These are phyloP conservation scores for Psilocybe mexicana DNA, from an alignment of 1,284 basidiomycete species.

Conservation along the genomic window DNA sequence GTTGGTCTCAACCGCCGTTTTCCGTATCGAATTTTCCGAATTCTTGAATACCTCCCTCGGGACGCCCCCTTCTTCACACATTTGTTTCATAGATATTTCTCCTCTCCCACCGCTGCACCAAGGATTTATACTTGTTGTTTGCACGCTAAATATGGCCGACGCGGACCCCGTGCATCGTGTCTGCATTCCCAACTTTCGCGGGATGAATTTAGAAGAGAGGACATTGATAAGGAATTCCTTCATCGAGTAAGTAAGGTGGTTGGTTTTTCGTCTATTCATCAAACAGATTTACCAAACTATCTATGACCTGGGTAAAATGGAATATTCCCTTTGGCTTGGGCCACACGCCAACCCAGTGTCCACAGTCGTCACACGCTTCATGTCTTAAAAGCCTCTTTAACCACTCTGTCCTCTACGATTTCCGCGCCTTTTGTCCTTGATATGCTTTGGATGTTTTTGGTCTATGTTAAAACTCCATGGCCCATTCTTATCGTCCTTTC, in stretches of 20 bases:
- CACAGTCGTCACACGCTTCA: not conserved
- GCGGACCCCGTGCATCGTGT: not conserved
- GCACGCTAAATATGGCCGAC: not conserved
- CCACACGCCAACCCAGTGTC: not conserved
- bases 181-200: not conserved
- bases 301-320: not conserved
- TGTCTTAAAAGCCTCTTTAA: conserved; percentile 7
- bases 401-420: not conserved
- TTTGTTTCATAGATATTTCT: not conserved
- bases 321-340: not conserved
- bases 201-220: not conserved
- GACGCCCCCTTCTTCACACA: not conserved
- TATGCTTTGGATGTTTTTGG: not conserved
- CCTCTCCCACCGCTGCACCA: not conserved
- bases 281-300: not conserved
- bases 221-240: not conserved
- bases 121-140: not conserved
- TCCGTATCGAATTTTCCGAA: not conserved
- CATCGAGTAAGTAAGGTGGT: not conserved
- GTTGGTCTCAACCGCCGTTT: not conserved
- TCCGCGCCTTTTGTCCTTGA: conserved; percentile 1
- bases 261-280: not conserved
- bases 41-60: not conserved
- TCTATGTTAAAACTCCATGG: not conserved
- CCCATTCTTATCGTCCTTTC: not conserved